A percentile compares a stretch with the other conserved stretches of the same genome.
These are phyloP conservation scores for Pugionium cornutum DNA, from an alignment of 345 rosid species.

Conservation along the genomic window DNA sequence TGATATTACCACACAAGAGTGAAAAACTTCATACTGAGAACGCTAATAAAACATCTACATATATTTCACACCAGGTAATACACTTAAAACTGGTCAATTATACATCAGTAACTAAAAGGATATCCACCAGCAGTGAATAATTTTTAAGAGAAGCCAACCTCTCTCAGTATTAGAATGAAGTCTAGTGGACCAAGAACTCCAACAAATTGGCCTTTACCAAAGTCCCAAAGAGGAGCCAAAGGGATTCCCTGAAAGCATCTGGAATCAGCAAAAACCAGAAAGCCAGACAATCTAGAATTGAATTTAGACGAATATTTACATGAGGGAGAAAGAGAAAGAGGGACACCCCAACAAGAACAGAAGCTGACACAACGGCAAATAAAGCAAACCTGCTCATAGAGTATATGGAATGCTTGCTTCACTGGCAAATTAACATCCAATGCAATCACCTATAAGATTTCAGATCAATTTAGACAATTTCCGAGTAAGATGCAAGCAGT, in stretches of 20 bases:
- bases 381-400: conserved; percentile 81
- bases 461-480: conserved; percentile 10
- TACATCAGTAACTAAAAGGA: conserved; percentile 10
- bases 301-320: conserved; percentile 15
- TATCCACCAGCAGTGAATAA: conserved; percentile 18
- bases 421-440: conserved; percentile 94
- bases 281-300: conserved; percentile 27
- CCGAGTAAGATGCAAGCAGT: conserved; percentile 16
- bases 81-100: background rate
- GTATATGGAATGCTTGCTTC: conserved; percentile 97
- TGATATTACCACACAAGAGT: conserved; percentile 27
- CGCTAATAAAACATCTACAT: conserved; percentile 21
- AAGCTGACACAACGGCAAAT: conserved; percentile 24
- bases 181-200: conserved; percentile 81
- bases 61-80: conserved; percentile 9
- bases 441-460: conserved; percentile 68
- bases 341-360: conserved; percentile 24
- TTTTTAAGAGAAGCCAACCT: conserved; percentile 46
- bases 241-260: conserved; percentile 65
- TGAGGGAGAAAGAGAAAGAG: conserved; percentile 22
- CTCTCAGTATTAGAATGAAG: conserved; percentile 77
- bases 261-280: conserved; percentile 34
- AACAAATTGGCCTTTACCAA: conserved; percentile 63
- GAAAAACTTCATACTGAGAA: conserved; percentile 17
- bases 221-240: conserved; percentile 87